Evolutionary conservation across 768 basidiomycete species (phyloP), one percentile per base, ranked within the genome.

Genomic region (Russula foetens): DNA sequence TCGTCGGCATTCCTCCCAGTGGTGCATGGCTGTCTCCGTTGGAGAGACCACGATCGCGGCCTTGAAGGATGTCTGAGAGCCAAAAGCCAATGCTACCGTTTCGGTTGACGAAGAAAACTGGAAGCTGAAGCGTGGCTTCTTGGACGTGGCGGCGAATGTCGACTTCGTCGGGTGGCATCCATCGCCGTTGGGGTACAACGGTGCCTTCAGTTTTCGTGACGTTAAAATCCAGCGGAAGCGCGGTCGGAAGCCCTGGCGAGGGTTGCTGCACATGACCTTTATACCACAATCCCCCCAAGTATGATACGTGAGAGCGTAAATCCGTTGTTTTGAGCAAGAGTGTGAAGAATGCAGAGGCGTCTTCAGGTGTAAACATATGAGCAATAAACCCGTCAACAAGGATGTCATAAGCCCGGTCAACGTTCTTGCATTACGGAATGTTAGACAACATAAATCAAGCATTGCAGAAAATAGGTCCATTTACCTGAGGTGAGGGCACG

Each of bases 381-480:
- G 60, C 7, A 4, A 62, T 9, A 26, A 52, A 57, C 0, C 60
- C 60, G 2, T 52, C 50, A 6, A 62, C 55, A 3, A 62, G 19
- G 11, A 62, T 19, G 21, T 62, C 55, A n/a, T 4, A 28, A 14
- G 49, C 8, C 4, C 4, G 31, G 31, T 5, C 31, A 9, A 5
- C 31, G 7, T 0, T 3, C 44, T 50, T 33, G 31, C 24, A 12
- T 14, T 5, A 35, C 17, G 21, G 47, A 24, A 47, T 17, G 41
- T 58, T 28, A 58, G 49, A 19, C 6, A 21, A 14, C 26, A 31
- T 12, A 4, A 33, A 23, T 31, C 19, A 31, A 21, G 12, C 2
- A 21, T 48, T 5, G 33, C 8, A 11, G 1, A 19, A 9, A 11
- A 6, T 17, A 6, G 31, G 12, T 4, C 2, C 19, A 26, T 31